phyloP scores from a whole-genome alignment of 2,329 filamentous ascomycete species.

The Sporothrix humicola region DNA sequence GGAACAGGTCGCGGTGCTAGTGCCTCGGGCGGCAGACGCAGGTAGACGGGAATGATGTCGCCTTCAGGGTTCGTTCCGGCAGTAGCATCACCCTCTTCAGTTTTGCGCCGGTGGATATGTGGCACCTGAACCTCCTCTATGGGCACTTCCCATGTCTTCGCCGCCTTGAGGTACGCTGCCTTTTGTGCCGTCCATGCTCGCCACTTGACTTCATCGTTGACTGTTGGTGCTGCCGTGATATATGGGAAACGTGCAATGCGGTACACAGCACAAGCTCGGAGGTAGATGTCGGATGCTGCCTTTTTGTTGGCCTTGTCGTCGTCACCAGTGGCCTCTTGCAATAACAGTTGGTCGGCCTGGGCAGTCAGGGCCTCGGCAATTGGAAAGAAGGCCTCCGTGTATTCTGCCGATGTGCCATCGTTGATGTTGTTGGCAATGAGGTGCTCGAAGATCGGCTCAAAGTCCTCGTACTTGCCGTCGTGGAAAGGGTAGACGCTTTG shows the following conservation, averaged over 20 bases:
- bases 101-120: slow-evolving; percentile 53
- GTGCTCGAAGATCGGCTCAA: slow-evolving; percentile 69
- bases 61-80: slow-evolving; percentile 52
- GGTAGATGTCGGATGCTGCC: slow-evolving; percentile 65
- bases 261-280: slow-evolving; percentile 75
- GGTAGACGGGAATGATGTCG: slow-evolving; percentile 65
- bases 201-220: slow-evolving; percentile 58
- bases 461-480: slow-evolving; percentile 71
- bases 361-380: slow-evolving; percentile 62
- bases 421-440: slow-evolving; percentile 66
- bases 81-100: slow-evolving; percentile 41
- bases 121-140: slow-evolving; percentile 67
- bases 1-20: slow-evolving; percentile 47
- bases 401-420: slow-evolving; percentile 68
- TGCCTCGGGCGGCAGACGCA: slow-evolving; percentile 60
- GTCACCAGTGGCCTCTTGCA: slow-evolving; percentile 40
- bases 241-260: slow-evolving; percentile 75
- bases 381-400: slow-evolving; percentile 68
- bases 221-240: slow-evolving; percentile 49
- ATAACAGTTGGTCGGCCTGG: slow-evolving; percentile 51
- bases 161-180: slow-evolving; percentile 64
- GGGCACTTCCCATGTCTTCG: slow-evolving; percentile 59
- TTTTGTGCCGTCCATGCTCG: slow-evolving; percentile 71
- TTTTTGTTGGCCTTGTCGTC: slow-evolving; percentile 45
- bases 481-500: slow-evolving; percentile 76